Evolutionary conservation across 306 rosid species (phyloP), one percentile per base, ranked within the genome.

Genomic region (Rubus parviflorus): DNA sequence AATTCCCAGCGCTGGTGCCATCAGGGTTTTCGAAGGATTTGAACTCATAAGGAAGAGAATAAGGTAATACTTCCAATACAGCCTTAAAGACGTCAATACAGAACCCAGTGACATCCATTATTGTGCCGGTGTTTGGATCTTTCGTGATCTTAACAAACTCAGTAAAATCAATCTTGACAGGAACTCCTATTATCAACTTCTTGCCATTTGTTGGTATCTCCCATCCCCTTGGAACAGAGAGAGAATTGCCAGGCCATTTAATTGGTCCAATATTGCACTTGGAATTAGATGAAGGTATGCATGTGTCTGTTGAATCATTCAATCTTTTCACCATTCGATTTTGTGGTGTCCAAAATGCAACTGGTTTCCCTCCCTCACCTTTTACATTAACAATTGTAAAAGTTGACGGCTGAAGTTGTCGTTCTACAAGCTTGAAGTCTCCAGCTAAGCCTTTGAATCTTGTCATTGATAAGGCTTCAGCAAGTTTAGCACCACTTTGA

Each of bases 401-500:
- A 4, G 22, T 74, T 4, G 90, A 60, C n/a, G 75, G 69, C 53
- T 82, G 73, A 37, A 86, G 47, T n/a, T 82, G 67, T 52, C 92
- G 86, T 48, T 77, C 76, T 10, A 56, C 54, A 19, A 88, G 76
- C 5, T 22, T 51, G 30, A 86, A 85, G 17, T 83, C 85, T 35
- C 92, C 88, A 19, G 89, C 73, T 8, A 86, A 63, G 30, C 92
- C 92, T 35, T 3, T 68, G 51, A 90, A 85, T 15, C 65, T 83
- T 11, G 71, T 80, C 25, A 19, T 60, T 9, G 75, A 53, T 16
- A 84, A 37, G 0, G 77, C 80, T 19, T 75, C 43, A 7, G 2
- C 12, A 17, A 87, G 83, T 12, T 54, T 35, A 30, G 74, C 70
- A 67, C 82, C 84, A 56, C 41, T 49, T n/a, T 5, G 51, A 52